phyloP scores from a whole-genome alignment of 129 eudicot species.

The Tanacetum coccineum region DNA sequence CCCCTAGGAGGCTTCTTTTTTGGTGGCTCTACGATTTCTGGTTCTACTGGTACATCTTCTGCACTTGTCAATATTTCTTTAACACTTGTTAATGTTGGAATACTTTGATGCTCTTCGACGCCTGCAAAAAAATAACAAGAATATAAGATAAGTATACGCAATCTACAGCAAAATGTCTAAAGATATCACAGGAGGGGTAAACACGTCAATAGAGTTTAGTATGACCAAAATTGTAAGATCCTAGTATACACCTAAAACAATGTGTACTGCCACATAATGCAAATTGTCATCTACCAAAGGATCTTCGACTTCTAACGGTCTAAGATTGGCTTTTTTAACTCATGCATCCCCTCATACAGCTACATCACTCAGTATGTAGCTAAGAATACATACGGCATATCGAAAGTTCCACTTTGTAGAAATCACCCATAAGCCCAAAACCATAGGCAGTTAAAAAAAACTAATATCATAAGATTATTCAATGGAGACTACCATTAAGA shows the following conservation, averaged over 20 bases:
- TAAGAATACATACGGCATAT: slow-evolving; percentile 7
- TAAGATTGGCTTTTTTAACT: background rate
- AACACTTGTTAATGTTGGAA: slow-evolving; percentile 20
- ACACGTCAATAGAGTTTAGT: slow-evolving; percentile 2
- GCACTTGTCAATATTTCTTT: slow-evolving; percentile 27
- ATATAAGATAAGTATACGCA: slow-evolving; percentile 7
- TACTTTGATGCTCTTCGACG: slow-evolving; percentile 35
- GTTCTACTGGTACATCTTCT: slow-evolving; percentile 28
- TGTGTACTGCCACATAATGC: background rate
- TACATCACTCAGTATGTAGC: background rate
- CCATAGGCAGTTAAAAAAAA: background rate
- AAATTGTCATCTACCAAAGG: slow-evolving; percentile 4
- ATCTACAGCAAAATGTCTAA: background rate
- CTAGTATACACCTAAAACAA: background rate
- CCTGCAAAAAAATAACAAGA: slow-evolving; percentile 25
- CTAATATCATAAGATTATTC: background rate
- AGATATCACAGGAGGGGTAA: slow-evolving; percentile 15
- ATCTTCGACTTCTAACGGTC: slow-evolving; percentile 11
- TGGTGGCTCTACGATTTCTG: slow-evolving; percentile 30
- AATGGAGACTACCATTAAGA: background rate
- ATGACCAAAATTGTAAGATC: slow-evolving; percentile 10
- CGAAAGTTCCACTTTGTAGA: slow-evolving; percentile 10
- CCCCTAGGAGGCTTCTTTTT: slow-evolving; percentile 48
- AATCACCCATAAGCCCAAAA: background rate
- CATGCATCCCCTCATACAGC: slow-evolving; percentile 1